Conservation (phyloP, 2,329 filamentous ascomycete species). For the Trichoderma polysporum region DNA sequence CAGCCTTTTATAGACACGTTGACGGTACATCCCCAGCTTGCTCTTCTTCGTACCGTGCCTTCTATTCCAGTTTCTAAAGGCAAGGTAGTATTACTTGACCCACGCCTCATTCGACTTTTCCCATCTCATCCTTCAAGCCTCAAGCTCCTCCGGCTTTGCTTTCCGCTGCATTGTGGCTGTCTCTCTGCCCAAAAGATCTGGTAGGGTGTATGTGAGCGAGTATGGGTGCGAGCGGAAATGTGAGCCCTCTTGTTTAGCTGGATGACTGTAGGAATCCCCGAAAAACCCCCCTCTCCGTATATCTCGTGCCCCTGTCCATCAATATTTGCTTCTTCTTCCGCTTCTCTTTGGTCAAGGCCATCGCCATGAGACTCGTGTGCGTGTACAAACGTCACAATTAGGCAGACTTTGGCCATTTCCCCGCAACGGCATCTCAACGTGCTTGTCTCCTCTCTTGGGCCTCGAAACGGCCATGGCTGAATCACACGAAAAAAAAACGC, state of each 20-base stretch:
- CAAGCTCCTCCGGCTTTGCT: conserved; percentile 1
- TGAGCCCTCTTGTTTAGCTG: not conserved
- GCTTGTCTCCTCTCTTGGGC: not conserved
- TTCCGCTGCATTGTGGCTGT: conserved; percentile 16
- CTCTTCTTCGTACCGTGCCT: not conserved
- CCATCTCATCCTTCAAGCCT: not conserved
- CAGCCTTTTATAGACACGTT: not conserved
- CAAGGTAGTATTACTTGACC: not conserved
- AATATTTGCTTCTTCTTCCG: not conserved
- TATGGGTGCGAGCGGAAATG: not conserved
- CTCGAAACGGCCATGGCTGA: conserved; percentile 5
- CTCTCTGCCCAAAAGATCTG: not conserved
- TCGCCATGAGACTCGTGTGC: not conserved
- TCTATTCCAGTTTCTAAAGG: not conserved
- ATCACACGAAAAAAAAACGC: conserved; percentile 6
- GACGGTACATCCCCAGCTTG: not conserved
- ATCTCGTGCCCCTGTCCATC: not conserved
- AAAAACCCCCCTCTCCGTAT: not conserved
- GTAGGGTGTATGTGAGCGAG: not conserved
- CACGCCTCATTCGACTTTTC: not conserved
- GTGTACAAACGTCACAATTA: not conserved
- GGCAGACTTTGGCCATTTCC: not conserved
- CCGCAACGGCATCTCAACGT: not conserved
- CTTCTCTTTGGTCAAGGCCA: not conserved
- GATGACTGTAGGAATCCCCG: conserved; percentile 10